These are phyloP conservation scores for Dioscorea alata DNA, from an alignment of 106 monocot genomes.

Conservation along the genomic window DNA sequence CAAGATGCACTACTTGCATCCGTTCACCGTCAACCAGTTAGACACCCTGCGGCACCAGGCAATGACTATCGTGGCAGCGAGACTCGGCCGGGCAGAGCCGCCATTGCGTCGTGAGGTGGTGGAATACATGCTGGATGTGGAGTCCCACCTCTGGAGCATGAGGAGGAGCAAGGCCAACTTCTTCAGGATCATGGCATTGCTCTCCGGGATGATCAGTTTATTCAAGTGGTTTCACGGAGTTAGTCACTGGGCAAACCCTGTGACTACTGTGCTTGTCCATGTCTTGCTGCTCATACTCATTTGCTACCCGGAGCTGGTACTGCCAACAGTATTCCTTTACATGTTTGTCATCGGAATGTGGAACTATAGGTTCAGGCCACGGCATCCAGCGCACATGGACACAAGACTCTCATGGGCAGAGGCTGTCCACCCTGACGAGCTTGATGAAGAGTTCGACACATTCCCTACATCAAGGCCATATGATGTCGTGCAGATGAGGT, in stretches of 20 bases:
- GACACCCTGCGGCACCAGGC: slow-evolving; percentile 20
- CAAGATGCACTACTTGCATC: slow-evolving; percentile 20
- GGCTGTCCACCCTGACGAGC: slow-evolving; percentile 18
- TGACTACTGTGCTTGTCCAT: slow-evolving; percentile 16
- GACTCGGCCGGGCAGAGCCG: slow-evolving; percentile 19
- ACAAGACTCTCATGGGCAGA: slow-evolving; percentile 16
- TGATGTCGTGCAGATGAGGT: slow-evolving; percentile 14
- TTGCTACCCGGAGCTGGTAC: slow-evolving; percentile 14
- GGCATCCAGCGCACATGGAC: slow-evolving; percentile 19
- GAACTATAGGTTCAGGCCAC: slow-evolving; percentile 11
- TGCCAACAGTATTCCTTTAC: slow-evolving; percentile 15
- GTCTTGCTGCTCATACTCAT: slow-evolving; percentile 10
- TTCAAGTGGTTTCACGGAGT: slow-evolving; percentile 9
- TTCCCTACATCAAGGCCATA: slow-evolving; percentile 1
- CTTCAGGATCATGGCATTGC: slow-evolving; percentile 16
- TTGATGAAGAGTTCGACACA: slow-evolving; percentile 17
- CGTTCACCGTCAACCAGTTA: slow-evolving; percentile 14
- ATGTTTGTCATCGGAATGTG: slow-evolving; percentile 14
- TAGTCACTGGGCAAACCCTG: slow-evolving; percentile 8
- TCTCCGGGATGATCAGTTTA: not conserved
- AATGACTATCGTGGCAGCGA: slow-evolving; percentile 10
- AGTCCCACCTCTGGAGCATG: slow-evolving; percentile 22
- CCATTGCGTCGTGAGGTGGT: slow-evolving; percentile 16
- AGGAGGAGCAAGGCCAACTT: slow-evolving; percentile 19
- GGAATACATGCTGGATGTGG: slow-evolving; percentile 20